Evolutionary conservation across 805 yeast species (phyloP).

Genomic region (Suhomyces tanzawaensis): DNA sequence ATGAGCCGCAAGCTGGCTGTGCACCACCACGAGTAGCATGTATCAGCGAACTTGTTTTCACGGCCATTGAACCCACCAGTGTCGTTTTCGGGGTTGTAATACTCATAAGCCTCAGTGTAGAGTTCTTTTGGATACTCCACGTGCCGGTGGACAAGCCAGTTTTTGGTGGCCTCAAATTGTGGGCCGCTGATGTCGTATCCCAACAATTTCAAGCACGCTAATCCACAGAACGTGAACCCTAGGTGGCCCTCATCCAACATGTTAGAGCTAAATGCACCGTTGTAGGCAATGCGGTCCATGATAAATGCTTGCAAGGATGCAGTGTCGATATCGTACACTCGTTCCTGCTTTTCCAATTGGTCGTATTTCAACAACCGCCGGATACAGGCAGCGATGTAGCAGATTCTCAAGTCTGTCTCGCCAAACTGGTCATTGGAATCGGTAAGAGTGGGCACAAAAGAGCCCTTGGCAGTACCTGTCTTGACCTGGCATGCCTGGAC

Average conservation of each 20-base stretch:
- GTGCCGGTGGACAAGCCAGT: constrained; percentile 69
- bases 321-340: constrained; percentile 41
- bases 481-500: constrained; percentile 56
- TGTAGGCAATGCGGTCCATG: constrained; percentile 30
- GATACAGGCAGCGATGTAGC: constrained; percentile 71
- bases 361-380: constrained; percentile 49
- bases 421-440: constrained; percentile 40
- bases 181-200: constrained; percentile 15
- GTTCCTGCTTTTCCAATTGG: constrained; percentile 19
- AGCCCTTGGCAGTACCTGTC: constrained; percentile 28
- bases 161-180: constrained; percentile 31
- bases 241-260: constrained; percentile 69
- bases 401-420: constrained; percentile 69
- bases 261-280: constrained; percentile 71
- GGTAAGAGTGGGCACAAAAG: constrained; percentile 34
- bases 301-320: constrained; percentile 37
- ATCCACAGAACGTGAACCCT: constrained; percentile 83
- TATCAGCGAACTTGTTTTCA: constrained; percentile 78
- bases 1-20: constrained; percentile 55
- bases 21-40: constrained; percentile 88
- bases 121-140: constrained; percentile 34
- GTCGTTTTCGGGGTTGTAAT: constrained; percentile 44
- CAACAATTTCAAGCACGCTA: constrained; percentile 54
- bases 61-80: constrained; percentile 86
- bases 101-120: constrained; percentile 33